These are phyloP conservation scores for Blastobotrys persicus DNA, from an alignment of 1,139 yeast genomes.

Conservation along the genomic window DNA sequence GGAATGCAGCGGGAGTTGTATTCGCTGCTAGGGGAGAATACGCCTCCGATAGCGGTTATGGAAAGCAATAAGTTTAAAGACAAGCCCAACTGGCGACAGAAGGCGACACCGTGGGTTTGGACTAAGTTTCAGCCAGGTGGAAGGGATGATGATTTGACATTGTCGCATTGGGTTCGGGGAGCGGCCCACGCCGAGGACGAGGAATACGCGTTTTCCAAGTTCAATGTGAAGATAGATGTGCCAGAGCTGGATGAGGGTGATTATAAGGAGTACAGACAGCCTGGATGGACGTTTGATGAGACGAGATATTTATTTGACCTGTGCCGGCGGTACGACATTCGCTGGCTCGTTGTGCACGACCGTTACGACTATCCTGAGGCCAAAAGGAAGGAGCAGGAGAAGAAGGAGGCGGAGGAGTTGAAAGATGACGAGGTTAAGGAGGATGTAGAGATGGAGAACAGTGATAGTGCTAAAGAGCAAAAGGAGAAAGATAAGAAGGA, in stretches of 20 bases:
- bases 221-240: constrained; percentile 63
- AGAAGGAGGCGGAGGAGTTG: constrained; percentile 11
- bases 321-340: constrained; percentile 70
- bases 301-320: constrained; percentile 71
- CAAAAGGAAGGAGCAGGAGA: constrained; percentile 18
- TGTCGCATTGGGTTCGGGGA: constrained; percentile 89
- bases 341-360: constrained; percentile 85
- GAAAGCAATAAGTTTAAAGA: constrained; percentile 57
- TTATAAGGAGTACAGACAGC: constrained; percentile 43
- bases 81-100: constrained; percentile 55
- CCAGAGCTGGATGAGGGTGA: constrained; percentile 70
- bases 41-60: constrained; percentile 72
- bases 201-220: constrained; percentile 73
- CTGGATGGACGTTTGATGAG: constrained; percentile 73
- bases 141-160: constrained; percentile 47
- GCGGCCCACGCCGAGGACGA: constrained; percentile 45
- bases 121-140: constrained; percentile 58
- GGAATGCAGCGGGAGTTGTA: constrained; percentile 92
- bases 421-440: constrained; percentile 19
- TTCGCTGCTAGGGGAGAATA: constrained; percentile 83
- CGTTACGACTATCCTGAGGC: constrained; percentile 50
- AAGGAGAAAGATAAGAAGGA: constrained; percentile 9
- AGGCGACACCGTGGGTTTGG: constrained; percentile 81
- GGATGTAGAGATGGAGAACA: constrained; percentile 12
- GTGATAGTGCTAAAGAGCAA: constrained; percentile 6